A percentile compares a stretch with the other conserved stretches of the same genome.
Evolutionary conservation across 805 yeast species (phyloP).

Genomic region (Helenozyma rhizophorensis): DNA sequence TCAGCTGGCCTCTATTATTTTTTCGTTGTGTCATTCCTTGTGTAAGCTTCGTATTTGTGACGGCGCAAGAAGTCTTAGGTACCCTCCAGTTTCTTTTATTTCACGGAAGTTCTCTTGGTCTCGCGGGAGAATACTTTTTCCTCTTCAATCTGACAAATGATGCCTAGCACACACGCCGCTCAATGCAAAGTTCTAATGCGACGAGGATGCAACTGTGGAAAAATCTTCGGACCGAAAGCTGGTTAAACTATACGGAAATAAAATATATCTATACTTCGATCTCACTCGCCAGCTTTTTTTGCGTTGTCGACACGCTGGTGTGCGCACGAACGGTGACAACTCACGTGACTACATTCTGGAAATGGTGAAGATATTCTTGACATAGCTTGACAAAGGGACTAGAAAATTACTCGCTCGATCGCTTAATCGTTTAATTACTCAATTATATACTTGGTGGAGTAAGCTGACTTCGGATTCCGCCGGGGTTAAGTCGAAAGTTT

Average conservation of each 20-base stretch:
- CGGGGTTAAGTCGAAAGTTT: slow-evolving; percentile 1
- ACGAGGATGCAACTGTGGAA: neutral
- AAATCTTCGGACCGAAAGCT: neutral
- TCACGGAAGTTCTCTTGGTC: too few species aligned
- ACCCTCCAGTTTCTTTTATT: too few species aligned
- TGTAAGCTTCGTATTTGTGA: too few species aligned
- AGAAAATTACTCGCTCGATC: neutral
- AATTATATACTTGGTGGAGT: slow-evolving; percentile 1
- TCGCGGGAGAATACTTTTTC: too few species aligned
- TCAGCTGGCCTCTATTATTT: slow-evolving; percentile 7
- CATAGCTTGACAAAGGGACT: too few species aligned
- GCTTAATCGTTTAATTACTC: too few species aligned
- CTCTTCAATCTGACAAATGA: neutral
- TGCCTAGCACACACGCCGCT: neutral
- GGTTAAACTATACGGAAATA: too few species aligned
- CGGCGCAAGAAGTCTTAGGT: too few species aligned
- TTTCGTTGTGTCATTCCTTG: slow-evolving; percentile 20
- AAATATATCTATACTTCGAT: too few species aligned
- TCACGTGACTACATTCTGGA: slow-evolving; percentile 8
- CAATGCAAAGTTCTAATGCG: too few species aligned
- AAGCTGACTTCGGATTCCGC: neutral
- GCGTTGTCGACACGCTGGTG: slow-evolving; percentile 10
- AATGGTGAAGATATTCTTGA: too few species aligned
- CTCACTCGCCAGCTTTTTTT: slow-evolving; percentile 6
- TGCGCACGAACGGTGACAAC: slow-evolving; percentile 8